Base-by-base conservation (phyloP, 345 rosid genomes). In the Jatropha curcas region DNA sequence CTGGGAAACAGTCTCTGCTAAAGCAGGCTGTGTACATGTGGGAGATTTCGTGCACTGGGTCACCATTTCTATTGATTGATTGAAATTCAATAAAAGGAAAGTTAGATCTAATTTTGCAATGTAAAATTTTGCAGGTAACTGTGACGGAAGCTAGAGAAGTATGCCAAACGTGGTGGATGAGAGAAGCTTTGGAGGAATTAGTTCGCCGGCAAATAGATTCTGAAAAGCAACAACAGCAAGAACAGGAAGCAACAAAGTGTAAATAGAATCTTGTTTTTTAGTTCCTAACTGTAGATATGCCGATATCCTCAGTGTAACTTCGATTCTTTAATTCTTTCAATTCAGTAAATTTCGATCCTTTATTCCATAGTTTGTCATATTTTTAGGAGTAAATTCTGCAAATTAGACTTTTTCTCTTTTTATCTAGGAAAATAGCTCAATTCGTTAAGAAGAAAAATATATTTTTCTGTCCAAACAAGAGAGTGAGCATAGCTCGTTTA, bases 101-200 rank as follows among this genome's bases (percentile, higher is more conserved):
- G 43, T 39, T 45, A 61, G 14, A 53, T 4, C 58, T 67, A 48
- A 59, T 39, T 3, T 39, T 9, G 2, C 64, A 34, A 12, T 70
- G 11, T 14, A 1, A 12, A 67, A 34, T 19, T 31, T 45, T 68
- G n/a, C 70, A 83, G 86, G 77, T 80, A 59, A 65, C 73, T 24
- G 84, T 84, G 24, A 63, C 78, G 6, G 87, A 84, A 81, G 92
- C 88, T 0, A 71, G 70, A n/a, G 85, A 83, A 79, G 73, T 83
- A 35, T 88, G 87, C 67, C 78, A 77, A 25, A 71, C 65, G 20
- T 46, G 39, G 74, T 88, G 92, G 92, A 88, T 88, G 92, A 80
- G 80, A 43, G 87, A 84, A 73, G 92, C 92, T 46, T 76, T 88
- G 52, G 88, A 86, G 43, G 88, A 61, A 1, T 77, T 88, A 4